Evolutionary conservation across 2,329 filamentous ascomycete species (phyloP).

Genomic region (Arachnomyces sp.): DNA sequence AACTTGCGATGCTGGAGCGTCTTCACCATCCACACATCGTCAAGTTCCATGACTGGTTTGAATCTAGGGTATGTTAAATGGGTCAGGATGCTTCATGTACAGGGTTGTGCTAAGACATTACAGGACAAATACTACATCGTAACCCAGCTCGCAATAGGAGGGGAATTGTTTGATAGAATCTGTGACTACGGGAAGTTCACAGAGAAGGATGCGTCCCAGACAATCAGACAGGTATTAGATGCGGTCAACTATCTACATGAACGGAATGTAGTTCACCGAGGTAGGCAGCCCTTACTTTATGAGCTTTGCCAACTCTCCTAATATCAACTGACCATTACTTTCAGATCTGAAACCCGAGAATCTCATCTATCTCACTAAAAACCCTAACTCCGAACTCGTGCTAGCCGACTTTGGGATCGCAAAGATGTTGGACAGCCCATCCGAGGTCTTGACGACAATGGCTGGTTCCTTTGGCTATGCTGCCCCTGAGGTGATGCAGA

Average conservation of each 20-base stretch:
- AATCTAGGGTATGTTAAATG: slow-evolving; percentile 65
- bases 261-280: slow-evolving; percentile 93
- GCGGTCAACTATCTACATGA: slow-evolving; percentile 91
- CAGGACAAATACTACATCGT: slow-evolving; percentile 99
- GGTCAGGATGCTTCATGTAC: background rate
- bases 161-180: slow-evolving; percentile 95
- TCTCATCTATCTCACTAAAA: slow-evolving; percentile 78
- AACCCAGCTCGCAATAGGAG: slow-evolving; percentile 88
- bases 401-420: slow-evolving; percentile 97
- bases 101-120: slow-evolving; percentile 5
- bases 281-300: slow-evolving; percentile 38
- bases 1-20: slow-evolving; percentile 84
- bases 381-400: slow-evolving; percentile 72
- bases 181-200: slow-evolving; percentile 98
- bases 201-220: slow-evolving; percentile 93
- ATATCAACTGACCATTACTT: slow-evolving; percentile 4
- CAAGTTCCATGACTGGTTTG: slow-evolving; percentile 97
- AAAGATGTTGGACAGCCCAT: slow-evolving; percentile 87
- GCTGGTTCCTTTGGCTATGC: slow-evolving; percentile 97
- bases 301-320: background rate
- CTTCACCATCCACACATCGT: slow-evolving; percentile 94
- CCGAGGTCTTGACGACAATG: slow-evolving; percentile 94
- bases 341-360: slow-evolving; percentile 97
- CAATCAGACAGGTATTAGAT: slow-evolving; percentile 85
- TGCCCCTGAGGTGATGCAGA: slow-evolving; percentile 95